Evolutionary conservation across 1,139 yeast genomes (phyloP).

Genomic region (Scheffersomyces titani): DNA sequence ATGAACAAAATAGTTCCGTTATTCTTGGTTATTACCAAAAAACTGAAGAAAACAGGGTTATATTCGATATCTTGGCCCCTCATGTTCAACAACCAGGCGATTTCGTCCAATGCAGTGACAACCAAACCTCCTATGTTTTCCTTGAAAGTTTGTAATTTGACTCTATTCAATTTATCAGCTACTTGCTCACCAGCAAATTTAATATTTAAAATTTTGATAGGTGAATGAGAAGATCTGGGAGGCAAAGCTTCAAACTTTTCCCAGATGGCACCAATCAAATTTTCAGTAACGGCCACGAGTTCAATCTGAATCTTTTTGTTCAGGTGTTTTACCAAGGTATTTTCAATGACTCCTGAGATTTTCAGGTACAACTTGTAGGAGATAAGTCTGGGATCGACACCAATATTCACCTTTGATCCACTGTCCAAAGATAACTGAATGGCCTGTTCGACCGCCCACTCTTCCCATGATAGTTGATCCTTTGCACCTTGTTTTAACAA

Average conservation of each 20-base stretch:
- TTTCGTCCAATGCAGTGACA: slow-evolving; percentile 79
- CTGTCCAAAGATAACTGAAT: slow-evolving; percentile 48
- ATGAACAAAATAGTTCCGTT: slow-evolving; percentile 58
- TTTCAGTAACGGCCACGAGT: slow-evolving; percentile 64
- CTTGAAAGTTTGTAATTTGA: slow-evolving; percentile 44
- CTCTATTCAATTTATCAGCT: slow-evolving; percentile 44
- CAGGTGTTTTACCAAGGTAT: slow-evolving; percentile 18
- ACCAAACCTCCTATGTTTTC: slow-evolving; percentile 51
- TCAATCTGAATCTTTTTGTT: slow-evolving; percentile 47
- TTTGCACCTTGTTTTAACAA: slow-evolving; percentile 78
- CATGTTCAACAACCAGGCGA: slow-evolving; percentile 89
- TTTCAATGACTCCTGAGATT: slow-evolving; percentile 22
- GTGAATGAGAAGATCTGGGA: slow-evolving; percentile 35
- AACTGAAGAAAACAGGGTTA: slow-evolving; percentile 90
- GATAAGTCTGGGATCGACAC: slow-evolving; percentile 66
- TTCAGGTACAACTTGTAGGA: slow-evolving; percentile 43
- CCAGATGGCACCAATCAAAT: slow-evolving; percentile 84
- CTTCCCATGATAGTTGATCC: slow-evolving; percentile 82
- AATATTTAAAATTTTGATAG: slow-evolving; percentile 45
- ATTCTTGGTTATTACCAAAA: slow-evolving; percentile 59
- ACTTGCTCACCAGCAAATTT: slow-evolving; percentile 52
- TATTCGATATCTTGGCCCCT: slow-evolving; percentile 84
- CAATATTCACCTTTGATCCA: slow-evolving; percentile 43
- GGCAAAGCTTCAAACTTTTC: slow-evolving; percentile 51
- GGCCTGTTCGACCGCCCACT: slow-evolving; percentile 75